phyloP scores from a whole-genome alignment of 148 eudicot species.

The Cornus florida region DNA sequence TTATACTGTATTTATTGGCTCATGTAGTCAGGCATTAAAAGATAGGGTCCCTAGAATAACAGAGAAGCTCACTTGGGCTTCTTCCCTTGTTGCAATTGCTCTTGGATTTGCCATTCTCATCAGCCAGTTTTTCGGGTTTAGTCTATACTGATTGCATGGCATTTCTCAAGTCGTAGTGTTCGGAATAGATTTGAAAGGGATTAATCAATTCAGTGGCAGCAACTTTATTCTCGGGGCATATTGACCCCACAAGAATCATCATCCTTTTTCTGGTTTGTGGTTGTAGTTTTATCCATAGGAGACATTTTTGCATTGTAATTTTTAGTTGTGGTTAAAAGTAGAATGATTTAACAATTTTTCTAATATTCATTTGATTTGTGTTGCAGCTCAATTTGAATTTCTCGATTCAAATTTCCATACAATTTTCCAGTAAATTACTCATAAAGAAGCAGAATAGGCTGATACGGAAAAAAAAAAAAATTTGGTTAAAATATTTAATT shows the following conservation, averaged over 20 bases:
- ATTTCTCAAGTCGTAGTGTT: neutral
- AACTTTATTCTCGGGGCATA: neutral
- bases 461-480: too few species aligned
- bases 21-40: slow-evolving; percentile 88
- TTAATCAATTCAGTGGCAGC: neutral
- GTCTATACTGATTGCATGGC: slow-evolving; percentile 49
- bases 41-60: slow-evolving; percentile 90
- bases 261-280: neutral
- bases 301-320: too few species aligned
- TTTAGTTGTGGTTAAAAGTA: too few species aligned
- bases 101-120: slow-evolving; percentile 78
- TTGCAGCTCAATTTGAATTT: too few species aligned
- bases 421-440: too few species aligned
- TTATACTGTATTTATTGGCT: slow-evolving; percentile 89
- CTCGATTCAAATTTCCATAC: too few species aligned
- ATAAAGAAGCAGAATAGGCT: too few species aligned
- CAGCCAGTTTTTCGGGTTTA: slow-evolving; percentile 87
- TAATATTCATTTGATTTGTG: too few species aligned
- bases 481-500: too few species aligned
- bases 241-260: neutral
- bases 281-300: too few species aligned
- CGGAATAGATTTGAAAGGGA: neutral
- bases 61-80: slow-evolving; percentile 95
- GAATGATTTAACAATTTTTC: too few species aligned
- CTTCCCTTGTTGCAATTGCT: slow-evolving; percentile 89